phyloP scores from a whole-genome alignment of 1,284 basidiomycete genomes.

The Pholiota adiposa region DNA sequence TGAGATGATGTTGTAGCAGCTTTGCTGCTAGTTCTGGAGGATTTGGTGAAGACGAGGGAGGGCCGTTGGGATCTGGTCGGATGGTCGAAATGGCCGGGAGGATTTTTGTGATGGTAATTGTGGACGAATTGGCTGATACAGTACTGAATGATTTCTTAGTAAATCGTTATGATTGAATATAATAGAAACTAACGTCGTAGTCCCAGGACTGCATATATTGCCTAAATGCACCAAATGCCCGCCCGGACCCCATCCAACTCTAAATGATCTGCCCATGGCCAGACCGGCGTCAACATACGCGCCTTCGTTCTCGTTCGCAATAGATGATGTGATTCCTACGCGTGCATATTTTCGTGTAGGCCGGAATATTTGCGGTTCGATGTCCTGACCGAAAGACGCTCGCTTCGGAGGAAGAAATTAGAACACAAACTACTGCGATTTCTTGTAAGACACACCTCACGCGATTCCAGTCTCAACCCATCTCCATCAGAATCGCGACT shows the following conservation, averaged over 20 bases:
- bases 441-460: conserved; percentile 53
- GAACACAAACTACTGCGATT: conserved; percentile 10
- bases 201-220: conserved; percentile 61
- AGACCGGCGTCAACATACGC: conserved; percentile 82
- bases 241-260: conserved; percentile 89
- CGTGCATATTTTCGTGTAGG: conserved; percentile 76
- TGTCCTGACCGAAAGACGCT: conserved; percentile 75
- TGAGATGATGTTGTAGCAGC: conserved; percentile 82
- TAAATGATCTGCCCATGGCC: conserved; percentile 86
- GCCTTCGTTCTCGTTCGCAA: conserved; percentile 66
- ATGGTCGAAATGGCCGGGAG: conserved; percentile 42
- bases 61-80: conserved; percentile 15
- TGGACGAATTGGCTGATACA: conserved; percentile 61
- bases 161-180: neutral
- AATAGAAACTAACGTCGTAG: conserved; percentile 46
- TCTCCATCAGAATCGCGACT: conserved; percentile 79
- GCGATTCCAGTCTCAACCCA: conserved; percentile 62
- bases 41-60: conserved; percentile 29
- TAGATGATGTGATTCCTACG: conserved; percentile 66
- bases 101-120: conserved; percentile 51
- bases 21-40: conserved; percentile 56
- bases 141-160: conserved; percentile 38
- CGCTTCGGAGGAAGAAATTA: conserved; percentile 48
- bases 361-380: conserved; percentile 63
- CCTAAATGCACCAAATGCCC: conserved; percentile 82